Percentiles rank a stretch among this genome's conserved stretches.
Evolutionary conservation across 306 rosid species (phyloP).

Genomic region (Prunus kanzakura): DNA sequence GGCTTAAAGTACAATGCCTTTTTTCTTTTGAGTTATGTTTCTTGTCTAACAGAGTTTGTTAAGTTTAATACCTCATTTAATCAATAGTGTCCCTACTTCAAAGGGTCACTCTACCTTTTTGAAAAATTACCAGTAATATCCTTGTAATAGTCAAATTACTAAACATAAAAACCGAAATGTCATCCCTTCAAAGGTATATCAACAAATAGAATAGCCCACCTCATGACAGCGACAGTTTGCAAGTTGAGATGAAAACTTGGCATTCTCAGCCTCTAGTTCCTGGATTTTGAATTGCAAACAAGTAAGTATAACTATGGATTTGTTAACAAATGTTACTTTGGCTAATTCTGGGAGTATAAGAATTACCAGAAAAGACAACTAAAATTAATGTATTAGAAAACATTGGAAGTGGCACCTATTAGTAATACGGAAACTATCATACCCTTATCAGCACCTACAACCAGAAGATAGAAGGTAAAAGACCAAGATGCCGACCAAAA

Average conservation of each 20-base stretch:
- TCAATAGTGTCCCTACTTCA: neutral
- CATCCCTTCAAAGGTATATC: neutral
- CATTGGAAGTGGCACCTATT: neutral
- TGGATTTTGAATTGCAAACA: constrained; percentile 22
- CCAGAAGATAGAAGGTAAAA: neutral
- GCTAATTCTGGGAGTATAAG: neutral
- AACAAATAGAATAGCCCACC: constrained; percentile 37
- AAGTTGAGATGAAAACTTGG: constrained; percentile 54
- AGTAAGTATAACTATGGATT: neutral
- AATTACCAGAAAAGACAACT: neutral
- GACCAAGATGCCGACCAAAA: neutral
- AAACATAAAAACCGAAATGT: too few relatives aligned
- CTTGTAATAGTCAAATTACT: neutral
- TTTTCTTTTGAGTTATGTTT: neutral
- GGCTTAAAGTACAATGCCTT: neutral
- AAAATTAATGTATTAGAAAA: neutral
- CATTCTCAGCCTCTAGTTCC: constrained; percentile 72
- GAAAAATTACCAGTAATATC: neutral
- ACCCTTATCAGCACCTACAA: neutral
- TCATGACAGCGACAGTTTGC: constrained; percentile 40
- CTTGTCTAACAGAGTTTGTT: neutral
- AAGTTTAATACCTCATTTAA: neutral
- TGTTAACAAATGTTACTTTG: neutral
- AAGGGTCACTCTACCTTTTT: neutral
- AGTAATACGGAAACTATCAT: neutral